Conservation (phyloP, 768 basidiomycete genomes). For the Lactarius indigo region DNA sequence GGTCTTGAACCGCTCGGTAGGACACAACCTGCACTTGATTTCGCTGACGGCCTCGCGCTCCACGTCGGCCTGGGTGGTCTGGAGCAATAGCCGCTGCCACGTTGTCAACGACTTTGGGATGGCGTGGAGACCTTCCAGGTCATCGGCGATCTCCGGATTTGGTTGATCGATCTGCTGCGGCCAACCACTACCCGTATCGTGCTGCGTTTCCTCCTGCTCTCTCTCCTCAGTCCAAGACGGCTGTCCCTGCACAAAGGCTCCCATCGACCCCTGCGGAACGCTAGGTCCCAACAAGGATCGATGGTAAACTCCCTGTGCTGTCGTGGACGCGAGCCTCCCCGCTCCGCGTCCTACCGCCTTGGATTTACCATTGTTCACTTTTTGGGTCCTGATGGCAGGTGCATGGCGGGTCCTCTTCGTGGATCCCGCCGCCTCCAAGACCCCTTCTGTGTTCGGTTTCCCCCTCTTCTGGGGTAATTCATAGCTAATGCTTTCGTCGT, state of each 20-base stretch:
- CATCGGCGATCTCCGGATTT: not conserved
- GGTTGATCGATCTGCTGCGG: not conserved
- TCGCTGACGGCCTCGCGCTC: not conserved
- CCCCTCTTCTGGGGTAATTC: not conserved
- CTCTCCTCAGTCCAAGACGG: conserved; percentile 1
- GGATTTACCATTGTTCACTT: not conserved
- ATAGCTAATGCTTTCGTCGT: not conserved
- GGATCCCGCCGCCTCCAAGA: no score
- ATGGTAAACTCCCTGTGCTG: conserved; percentile 1
- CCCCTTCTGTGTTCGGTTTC: not conserved
- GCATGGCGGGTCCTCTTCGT: not conserved
- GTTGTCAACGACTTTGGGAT: not conserved
- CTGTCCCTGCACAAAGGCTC: not conserved
- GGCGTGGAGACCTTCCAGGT: no score
- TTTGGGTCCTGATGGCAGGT: not conserved
- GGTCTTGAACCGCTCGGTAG: not conserved
- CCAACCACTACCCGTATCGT: not conserved
- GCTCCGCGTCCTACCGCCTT: conserved; percentile 5
- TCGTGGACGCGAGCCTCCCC: conserved; percentile 8
- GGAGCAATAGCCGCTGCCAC: not conserved
- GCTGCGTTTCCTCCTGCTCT: not conserved
- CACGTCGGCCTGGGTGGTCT: not conserved
- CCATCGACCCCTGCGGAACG: conserved; percentile 1
- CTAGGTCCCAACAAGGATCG: not conserved
- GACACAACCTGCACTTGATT: conserved; percentile 1